Conservation (phyloP, 495 filamentous ascomycete genomes). For the Trypethelium eluteriae region DNA sequence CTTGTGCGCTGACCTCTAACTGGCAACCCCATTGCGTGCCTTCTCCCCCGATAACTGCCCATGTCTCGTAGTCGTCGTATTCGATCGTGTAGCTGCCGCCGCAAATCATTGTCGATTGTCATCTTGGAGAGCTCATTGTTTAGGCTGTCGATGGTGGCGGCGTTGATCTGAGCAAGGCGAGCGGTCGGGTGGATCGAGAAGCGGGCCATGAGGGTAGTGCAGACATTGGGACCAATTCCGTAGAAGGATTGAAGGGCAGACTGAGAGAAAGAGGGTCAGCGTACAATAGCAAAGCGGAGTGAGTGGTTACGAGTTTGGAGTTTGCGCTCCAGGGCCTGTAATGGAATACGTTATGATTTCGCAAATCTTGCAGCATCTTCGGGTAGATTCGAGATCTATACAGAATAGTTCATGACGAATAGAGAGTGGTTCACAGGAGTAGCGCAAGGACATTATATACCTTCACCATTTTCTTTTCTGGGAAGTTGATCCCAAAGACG, state of each 20-base stretch:
- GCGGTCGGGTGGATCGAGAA: constrained; percentile 77
- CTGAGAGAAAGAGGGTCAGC: constrained; percentile 38
- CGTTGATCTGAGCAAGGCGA: constrained; percentile 60
- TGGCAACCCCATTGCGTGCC: constrained; percentile 84
- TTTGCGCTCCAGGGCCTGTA: constrained; percentile 19
- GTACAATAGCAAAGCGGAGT: constrained; percentile 9
- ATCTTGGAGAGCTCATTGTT: constrained; percentile 79
- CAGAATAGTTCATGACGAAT: background rate
- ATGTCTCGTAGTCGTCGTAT: constrained; percentile 83
- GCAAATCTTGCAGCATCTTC: background rate
- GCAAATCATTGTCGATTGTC: constrained; percentile 88
- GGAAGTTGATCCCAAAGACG: constrained; percentile 78
- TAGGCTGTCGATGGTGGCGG: constrained; percentile 66
- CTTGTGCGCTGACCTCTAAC: constrained; percentile 82
- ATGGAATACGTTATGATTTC: background rate
- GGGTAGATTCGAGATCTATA: background rate
- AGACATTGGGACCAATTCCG: constrained; percentile 67
- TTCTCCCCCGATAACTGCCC: constrained; percentile 77
- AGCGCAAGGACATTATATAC: constrained; percentile 39
- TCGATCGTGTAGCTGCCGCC: constrained; percentile 67
- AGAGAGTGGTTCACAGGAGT: background rate
- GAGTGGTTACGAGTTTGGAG: constrained; percentile 14
- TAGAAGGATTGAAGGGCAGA: constrained; percentile 84
- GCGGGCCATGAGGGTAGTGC: constrained; percentile 70
- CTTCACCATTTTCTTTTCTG: constrained; percentile 71